Conservation (phyloP, 768 basidiomycete genomes). For the Lyophyllum shimeji region DNA sequence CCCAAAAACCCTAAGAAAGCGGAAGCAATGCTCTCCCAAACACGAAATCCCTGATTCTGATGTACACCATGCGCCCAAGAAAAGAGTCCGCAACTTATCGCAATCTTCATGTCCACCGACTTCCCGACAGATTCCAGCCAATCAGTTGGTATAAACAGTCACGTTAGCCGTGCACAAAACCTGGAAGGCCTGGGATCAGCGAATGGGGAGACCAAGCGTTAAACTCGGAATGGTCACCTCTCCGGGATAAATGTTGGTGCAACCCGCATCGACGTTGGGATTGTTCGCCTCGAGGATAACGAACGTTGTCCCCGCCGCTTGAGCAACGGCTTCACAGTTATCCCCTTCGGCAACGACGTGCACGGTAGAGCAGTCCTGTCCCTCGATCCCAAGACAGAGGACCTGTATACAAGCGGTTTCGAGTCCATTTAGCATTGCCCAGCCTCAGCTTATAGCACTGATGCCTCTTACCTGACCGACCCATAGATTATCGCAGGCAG, state of each 20-base stretch:
- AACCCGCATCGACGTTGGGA: slow-evolving; percentile 54
- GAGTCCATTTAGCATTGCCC: not conserved
- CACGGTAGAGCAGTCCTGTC: slow-evolving; percentile 56
- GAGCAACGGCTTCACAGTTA: slow-evolving; percentile 46
- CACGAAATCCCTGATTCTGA: not conserved
- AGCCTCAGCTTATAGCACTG: not conserved
- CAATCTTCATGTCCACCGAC: too few species aligned
- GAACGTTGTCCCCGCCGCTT: slow-evolving; percentile 38
- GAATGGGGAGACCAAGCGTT: not conserved
- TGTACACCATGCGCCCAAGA: not conserved
- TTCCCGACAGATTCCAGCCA: too few species aligned
- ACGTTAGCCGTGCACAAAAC: slow-evolving; percentile 12
- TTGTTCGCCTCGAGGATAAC: slow-evolving; percentile 58
- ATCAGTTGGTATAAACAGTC: not conserved
- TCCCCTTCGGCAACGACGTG: slow-evolving; percentile 49
- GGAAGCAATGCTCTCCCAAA: too few species aligned
- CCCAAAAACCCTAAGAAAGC: too few species aligned
- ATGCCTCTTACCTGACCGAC: slow-evolving; percentile 47
- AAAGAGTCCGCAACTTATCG: too few species aligned
- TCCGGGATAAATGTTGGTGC: slow-evolving; percentile 55
- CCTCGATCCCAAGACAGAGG: slow-evolving; percentile 57
- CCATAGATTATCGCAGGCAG: slow-evolving; percentile 56
- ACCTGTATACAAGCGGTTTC: slow-evolving; percentile 18
- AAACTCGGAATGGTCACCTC: slow-evolving; percentile 40
- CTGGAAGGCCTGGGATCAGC: slow-evolving; percentile 1